phyloP scores from a whole-genome alignment of 345 rosid species.

The Syzygium aromaticum region DNA sequence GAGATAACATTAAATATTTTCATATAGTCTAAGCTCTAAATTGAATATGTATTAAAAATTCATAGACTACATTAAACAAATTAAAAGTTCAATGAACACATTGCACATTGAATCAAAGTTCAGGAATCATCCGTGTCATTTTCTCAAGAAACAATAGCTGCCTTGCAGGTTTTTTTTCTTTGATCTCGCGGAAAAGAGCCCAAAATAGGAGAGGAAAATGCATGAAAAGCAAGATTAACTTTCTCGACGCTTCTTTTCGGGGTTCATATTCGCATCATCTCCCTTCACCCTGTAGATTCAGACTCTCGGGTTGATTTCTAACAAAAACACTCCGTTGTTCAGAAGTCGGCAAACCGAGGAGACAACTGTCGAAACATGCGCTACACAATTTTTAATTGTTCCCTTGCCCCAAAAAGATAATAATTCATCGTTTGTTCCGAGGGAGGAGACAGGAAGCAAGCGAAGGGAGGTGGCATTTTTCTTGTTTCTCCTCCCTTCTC shows the following conservation, averaged over 20 bases:
- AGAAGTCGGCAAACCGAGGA: neutral
- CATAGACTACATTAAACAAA: no score
- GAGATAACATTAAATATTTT: no score
- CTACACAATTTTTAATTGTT: neutral
- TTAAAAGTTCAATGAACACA: no score
- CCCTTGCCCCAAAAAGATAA: neutral
- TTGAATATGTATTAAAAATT: no score
- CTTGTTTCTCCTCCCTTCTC: accelerated
- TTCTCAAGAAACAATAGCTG: no score
- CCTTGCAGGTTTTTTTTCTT: neutral
- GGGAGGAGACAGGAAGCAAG: neutral
- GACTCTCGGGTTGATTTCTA: neutral
- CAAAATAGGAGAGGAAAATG: neutral
- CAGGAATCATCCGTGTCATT: no score
- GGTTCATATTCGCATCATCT: neutral
- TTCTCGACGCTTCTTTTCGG: neutral
- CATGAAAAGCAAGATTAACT: neutral
- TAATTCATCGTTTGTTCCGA: neutral
- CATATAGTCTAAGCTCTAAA: no score
- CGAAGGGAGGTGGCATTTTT: neutral
- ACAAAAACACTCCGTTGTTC: neutral
- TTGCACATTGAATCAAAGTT: no score
- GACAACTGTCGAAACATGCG: neutral
- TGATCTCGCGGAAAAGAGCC: neutral
- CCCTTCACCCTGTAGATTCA: neutral